Conservation (phyloP, 352 stramenopile genomes). For the Pythium plurisporium region DNA sequence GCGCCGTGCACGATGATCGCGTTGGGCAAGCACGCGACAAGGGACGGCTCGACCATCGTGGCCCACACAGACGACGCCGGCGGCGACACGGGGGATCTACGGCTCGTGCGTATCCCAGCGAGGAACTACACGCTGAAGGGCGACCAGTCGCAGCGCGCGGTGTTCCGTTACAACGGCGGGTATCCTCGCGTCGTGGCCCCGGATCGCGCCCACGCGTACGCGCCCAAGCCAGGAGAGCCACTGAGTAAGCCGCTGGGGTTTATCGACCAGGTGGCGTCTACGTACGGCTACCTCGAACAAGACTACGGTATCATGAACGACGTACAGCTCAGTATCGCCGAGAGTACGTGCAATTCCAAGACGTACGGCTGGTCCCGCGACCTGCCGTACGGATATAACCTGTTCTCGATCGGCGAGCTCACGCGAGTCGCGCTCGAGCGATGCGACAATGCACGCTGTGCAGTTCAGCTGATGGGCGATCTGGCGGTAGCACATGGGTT, state of each 20-base stretch:
- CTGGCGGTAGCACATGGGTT: conserved; percentile 91
- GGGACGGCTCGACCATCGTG: conserved; percentile 83
- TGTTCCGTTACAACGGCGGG: conserved; percentile 70
- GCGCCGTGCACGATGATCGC: conserved; percentile 83
- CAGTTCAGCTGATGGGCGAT: conserved; percentile 89
- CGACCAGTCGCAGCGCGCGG: conserved; percentile 31
- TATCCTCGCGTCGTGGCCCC: conserved; percentile 70
- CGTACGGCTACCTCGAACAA: conserved; percentile 93
- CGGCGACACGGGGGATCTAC: conserved; percentile 77
- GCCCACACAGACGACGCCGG: conserved; percentile 87
- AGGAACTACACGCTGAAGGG: conserved; percentile 35
- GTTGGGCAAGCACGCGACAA: conserved; percentile 71
- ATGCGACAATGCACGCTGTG: conserved; percentile 72
- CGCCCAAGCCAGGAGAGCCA: conserved; percentile 9
- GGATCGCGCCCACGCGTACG: conserved; percentile 72
- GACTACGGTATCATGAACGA: conserved; percentile 96
- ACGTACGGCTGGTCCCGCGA: conserved; percentile 71
- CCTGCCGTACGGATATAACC: conserved; percentile 61
- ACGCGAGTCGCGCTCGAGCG: conserved; percentile 90
- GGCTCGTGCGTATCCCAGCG: conserved; percentile 82
- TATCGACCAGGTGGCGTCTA: conserved; percentile 89
- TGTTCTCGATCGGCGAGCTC: conserved; percentile 90
- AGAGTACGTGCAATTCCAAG: conserved; percentile 90
- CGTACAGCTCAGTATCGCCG: conserved; percentile 89
- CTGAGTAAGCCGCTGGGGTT: conserved; percentile 55